These are phyloP conservation scores for Ceratocystis ficicola DNA, from an alignment of 2,329 filamentous ascomycete species.

Conservation along the genomic window DNA sequence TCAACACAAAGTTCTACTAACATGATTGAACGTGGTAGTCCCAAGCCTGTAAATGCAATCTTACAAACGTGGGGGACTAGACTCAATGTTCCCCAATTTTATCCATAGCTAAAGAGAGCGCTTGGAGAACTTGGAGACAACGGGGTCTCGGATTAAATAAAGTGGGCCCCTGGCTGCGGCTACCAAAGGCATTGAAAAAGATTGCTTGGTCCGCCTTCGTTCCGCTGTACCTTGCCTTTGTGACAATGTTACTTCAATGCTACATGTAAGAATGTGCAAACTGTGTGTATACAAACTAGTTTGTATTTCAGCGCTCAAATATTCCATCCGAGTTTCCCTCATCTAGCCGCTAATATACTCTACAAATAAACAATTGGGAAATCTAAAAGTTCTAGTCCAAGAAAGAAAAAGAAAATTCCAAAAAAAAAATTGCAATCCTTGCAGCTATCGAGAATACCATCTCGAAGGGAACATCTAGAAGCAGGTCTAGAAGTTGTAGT, in stretches of 20 bases:
- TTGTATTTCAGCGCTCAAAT: neutral
- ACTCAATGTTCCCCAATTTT: neutral
- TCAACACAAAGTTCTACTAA: too few species aligned
- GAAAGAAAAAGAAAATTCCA: neutral
- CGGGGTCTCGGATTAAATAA: neutral
- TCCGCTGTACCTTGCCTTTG: too few species aligned
- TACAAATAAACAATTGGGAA: neutral
- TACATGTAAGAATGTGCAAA: too few species aligned
- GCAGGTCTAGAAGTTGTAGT: slow-evolving; percentile 34
- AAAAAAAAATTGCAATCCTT: too few species aligned
- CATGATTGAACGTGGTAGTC: too few species aligned
- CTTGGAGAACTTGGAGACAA: neutral
- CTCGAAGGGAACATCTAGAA: too few species aligned
- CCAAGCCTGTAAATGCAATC: too few species aligned
- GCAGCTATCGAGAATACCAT: too few species aligned
- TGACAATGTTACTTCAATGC: too few species aligned
- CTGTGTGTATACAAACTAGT: neutral
- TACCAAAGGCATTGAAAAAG: neutral
- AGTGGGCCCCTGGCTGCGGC: neutral
- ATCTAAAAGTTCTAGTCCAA: slow-evolving; percentile 26
- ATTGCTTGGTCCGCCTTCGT: neutral
- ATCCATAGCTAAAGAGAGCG: neutral
- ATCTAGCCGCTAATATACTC: neutral
- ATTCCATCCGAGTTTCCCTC: neutral
- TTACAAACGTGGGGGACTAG: too few species aligned